phyloP scores from a whole-genome alignment of 2,329 filamentous ascomycete genomes.

The Xylariaceae sp. region DNA sequence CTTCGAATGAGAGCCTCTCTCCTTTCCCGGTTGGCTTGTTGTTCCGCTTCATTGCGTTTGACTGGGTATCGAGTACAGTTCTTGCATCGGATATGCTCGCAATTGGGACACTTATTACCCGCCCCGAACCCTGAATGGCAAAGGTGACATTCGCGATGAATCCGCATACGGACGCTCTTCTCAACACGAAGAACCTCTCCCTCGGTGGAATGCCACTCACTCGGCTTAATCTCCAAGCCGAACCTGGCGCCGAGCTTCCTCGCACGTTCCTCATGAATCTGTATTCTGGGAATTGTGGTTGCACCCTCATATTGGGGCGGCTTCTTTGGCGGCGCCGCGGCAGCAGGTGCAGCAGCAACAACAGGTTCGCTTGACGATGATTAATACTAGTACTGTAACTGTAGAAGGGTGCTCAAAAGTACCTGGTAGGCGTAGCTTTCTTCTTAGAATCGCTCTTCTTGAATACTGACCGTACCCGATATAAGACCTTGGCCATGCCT shows the following conservation, averaged over 20 bases:
- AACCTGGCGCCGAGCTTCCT: slow-evolving; percentile 59
- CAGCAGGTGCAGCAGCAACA: slow-evolving; percentile 6
- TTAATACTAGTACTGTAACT: slow-evolving; percentile 16
- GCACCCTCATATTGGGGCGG: slow-evolving; percentile 33
- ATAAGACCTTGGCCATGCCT: slow-evolving; percentile 51
- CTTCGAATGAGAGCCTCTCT: slow-evolving; percentile 55
- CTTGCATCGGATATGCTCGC: slow-evolving; percentile 79
- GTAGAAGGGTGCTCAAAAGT: slow-evolving; percentile 12
- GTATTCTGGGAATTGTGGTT: slow-evolving; percentile 49
- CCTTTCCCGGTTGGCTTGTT: slow-evolving; percentile 54
- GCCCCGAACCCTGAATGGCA: slow-evolving; percentile 75
- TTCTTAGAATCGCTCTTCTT: slow-evolving; percentile 45
- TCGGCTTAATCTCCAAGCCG: slow-evolving; percentile 57
- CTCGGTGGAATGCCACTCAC: slow-evolving; percentile 55
- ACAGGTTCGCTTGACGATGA: slow-evolving; percentile 23
- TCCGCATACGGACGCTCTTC: slow-evolving; percentile 76
- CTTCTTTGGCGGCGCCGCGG: slow-evolving; percentile 12
- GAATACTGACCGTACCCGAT: slow-evolving; percentile 54
- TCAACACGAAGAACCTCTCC: slow-evolving; percentile 66
- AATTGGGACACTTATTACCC: slow-evolving; percentile 73
- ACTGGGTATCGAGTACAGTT: slow-evolving; percentile 76
- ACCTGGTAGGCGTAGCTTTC: slow-evolving; percentile 24
- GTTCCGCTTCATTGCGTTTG: slow-evolving; percentile 61
- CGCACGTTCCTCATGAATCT: slow-evolving; percentile 59
- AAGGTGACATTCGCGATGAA: slow-evolving; percentile 78